Evolutionary conservation across 2,329 filamentous ascomycete species (phyloP), one percentile per base, ranked within the genome.

Genomic region (Sclerotinia glacialis): DNA sequence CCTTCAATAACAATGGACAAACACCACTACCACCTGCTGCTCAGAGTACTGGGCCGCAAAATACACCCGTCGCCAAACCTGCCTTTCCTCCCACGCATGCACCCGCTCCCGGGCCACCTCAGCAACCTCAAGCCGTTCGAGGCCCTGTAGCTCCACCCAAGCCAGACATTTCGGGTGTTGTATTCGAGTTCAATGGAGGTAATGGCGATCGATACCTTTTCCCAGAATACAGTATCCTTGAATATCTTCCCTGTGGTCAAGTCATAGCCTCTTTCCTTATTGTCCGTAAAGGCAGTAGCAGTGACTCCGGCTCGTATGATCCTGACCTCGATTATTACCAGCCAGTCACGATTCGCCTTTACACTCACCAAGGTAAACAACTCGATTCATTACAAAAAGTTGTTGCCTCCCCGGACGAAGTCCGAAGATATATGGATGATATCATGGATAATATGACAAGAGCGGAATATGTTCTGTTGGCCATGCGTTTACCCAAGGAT

Each of bases 181-280:
- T 89, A 0, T 85, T 92, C 68, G 88, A 91, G 71, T 91, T 92
- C 75, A 76, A 80, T 6, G 84, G 84, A 56, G 87, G 87, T 44
- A 86, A 81, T 3, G 90, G 89, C 55, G 91, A 94, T 76, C 85
- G 90, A 34, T 93, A 91, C 75, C 79, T 92, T 58, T 93, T 95
- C 70, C 91, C 91, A 2, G 90, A 88, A 71, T 89, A 90, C 74
- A 90, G 88, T 76, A 89, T 94, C 44, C 77, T 94, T 60, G 90
- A 95, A 75, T 88, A 86, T 73, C 79, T 88, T 1, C 81, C 82
- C n/a, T 77, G 77, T 5, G 84, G 85, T 2, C 84, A 86, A 61
- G 83, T 91, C 2, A 83, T 92, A 53, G 88, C 88, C 3, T 93
- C 90, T 0, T 95, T 94, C 74, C 80, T 95, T 14, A 86, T 93